Evolutionary conservation across 257 asterid genomes (phyloP).

Genomic region (Nicotiana paniculata): DNA sequence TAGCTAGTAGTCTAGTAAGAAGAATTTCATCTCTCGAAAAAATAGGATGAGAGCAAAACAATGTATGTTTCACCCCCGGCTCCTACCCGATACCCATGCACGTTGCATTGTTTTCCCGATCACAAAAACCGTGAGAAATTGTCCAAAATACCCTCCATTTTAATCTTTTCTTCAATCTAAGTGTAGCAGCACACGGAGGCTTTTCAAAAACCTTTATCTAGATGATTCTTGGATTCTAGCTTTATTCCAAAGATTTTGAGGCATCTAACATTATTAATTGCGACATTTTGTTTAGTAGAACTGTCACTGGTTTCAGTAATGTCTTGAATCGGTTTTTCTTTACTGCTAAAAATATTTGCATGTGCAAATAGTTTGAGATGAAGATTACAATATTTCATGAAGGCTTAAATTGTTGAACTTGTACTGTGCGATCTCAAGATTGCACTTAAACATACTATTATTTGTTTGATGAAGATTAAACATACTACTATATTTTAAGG

Average conservation of each 20-base stretch:
- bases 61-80: background rate
- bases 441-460: background rate
- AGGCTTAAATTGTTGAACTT: background rate
- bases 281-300: background rate
- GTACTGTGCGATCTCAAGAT: background rate
- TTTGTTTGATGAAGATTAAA: background rate
- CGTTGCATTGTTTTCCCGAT: background rate
- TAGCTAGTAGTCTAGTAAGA: background rate
- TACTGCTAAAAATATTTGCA: background rate
- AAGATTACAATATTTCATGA: background rate
- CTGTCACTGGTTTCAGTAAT: background rate
- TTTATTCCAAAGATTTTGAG: background rate
- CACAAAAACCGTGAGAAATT: background rate
- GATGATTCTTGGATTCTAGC: background rate
- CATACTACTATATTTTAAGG: background rate
- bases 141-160: background rate
- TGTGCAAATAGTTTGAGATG: background rate
- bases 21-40: background rate
- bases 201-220: background rate
- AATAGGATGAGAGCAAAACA: background rate
- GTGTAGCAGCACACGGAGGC: background rate
- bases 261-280: background rate
- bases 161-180: background rate
- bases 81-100: background rate
- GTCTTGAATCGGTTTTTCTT: background rate